Percentiles rank a stretch among this genome's conserved stretches.
Evolutionary conservation across 176 grass and related monocot genomes (phyloP).

Genomic region (Panicum miliaceum): DNA sequence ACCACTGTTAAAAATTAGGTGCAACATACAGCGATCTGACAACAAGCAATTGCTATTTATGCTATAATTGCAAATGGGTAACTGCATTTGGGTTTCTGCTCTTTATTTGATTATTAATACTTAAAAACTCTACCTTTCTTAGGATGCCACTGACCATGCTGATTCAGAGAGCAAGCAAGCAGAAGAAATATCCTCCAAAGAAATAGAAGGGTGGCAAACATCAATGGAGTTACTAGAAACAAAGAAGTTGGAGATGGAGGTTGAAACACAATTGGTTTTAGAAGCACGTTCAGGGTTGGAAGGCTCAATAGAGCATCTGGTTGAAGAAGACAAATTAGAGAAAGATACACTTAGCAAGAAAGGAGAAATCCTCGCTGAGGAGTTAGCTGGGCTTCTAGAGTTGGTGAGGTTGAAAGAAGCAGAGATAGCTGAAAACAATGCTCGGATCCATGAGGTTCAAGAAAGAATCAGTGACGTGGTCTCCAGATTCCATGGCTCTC

Average conservation of each 20-base stretch:
- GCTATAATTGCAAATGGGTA: conserved; percentile 9
- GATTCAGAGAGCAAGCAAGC: conserved; percentile 61
- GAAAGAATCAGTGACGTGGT: conserved; percentile 64
- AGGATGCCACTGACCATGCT: conserved; percentile 82
- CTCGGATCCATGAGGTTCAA: conserved; percentile 73
- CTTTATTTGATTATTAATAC: conserved; percentile 15
- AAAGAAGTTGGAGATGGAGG: conserved; percentile 75
- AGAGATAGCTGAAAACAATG: conserved; percentile 91
- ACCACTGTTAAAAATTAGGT: background rate
- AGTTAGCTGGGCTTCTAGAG: conserved; percentile 74
- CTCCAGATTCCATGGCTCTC: conserved; percentile 67
- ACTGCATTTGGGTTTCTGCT: conserved; percentile 18
- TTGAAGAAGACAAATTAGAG: conserved; percentile 77
- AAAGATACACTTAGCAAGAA: conserved; percentile 68
- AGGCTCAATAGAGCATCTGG: conserved; percentile 75
- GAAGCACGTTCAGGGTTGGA: conserved; percentile 68
- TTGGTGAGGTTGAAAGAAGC: conserved; percentile 84
- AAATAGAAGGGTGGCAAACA: conserved; percentile 85
- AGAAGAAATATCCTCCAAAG: conserved; percentile 62
- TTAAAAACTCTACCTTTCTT: conserved; percentile 46
- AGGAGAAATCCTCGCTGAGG: conserved; percentile 65
- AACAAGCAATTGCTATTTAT: background rate
- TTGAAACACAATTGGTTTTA: conserved; percentile 80
- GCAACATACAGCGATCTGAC: background rate
- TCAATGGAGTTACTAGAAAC: conserved; percentile 83